A percentile compares a stretch with the other conserved stretches of the same genome.
Evolutionary conservation across 768 basidiomycete species (phyloP).

Genomic region (Trametes punicea): DNA sequence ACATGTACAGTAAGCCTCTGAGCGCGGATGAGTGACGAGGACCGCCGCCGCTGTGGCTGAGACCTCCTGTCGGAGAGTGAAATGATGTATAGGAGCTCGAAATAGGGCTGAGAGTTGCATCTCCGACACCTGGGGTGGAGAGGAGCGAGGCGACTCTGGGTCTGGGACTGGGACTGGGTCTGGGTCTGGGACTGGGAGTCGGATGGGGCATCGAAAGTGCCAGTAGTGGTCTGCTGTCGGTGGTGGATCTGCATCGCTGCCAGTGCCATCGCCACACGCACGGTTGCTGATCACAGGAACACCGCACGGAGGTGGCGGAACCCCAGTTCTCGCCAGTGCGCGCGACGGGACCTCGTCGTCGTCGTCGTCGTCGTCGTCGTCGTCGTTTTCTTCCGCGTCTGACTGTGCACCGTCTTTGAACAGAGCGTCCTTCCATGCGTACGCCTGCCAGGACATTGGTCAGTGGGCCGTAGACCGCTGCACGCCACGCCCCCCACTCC

Average conservation of each 20-base stretch:
- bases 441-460: no score
- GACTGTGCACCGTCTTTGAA: neutral
- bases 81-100: no score
- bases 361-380: neutral
- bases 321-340: conserved; percentile 15
- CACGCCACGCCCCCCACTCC: no score
- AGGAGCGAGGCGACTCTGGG: neutral
- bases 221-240: no score
- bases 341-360: neutral
- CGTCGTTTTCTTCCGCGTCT: neutral
- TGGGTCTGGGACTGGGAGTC: no score
- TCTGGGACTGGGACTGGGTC: no score
- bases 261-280: no score
- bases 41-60: neutral
- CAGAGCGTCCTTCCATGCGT: conserved; percentile 5
- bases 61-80: neutral
- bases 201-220: no score
- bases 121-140: neutral
- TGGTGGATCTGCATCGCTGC: neutral
- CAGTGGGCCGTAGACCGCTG: no score
- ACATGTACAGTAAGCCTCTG: conserved; percentile 10
- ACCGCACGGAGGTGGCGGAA: conserved; percentile 15
- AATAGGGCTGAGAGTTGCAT: neutral
- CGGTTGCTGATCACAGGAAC: conserved; percentile 16
- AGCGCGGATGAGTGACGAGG: conserved; percentile 5